Base-by-base conservation (phyloP, 2,329 filamentous ascomycete species). In the Phoma sp. region DNA sequence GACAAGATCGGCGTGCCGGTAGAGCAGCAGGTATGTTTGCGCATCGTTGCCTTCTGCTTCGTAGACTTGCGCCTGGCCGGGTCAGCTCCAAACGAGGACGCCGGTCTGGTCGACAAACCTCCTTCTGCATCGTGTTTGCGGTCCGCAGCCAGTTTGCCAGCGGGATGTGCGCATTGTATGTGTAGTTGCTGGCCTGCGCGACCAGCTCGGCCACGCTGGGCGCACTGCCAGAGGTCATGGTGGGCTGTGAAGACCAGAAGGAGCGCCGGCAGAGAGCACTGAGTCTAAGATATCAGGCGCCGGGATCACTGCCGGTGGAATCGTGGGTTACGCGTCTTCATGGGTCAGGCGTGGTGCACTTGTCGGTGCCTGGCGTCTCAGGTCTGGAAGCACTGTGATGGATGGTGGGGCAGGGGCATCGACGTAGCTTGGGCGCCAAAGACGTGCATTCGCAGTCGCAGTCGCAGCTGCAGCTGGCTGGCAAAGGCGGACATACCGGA, bases 21-120 rank as follows among this genome's bases (percentile, higher is more conserved):
- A 91, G n/a, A 96, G 84, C 55, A 98, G 86, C 49, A 97, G 83
- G 74, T 96, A 99, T 4, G 93, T 90, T 69, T 95, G 89, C 65
- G 92, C 86, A 60, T 91, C 86, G 75, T 97, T 93, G 67, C 89
- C 88, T 75, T 98, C 93, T 37, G 84, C 83, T 67, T 95, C 83
- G 71, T 96, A 96, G 65, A 93, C 91, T 46, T 86, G 82, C 18
- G 91, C 93, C 90, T 97, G 68, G 10, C 49, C 30, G 50, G 36
- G 64, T 59, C 42, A 55, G 51, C 33, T 33, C 14, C 3, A n/a
- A 10, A 11, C 13, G 24, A 9, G 22, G 1, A 29, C 10, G 13
- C 36, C 7, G 38, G 10, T 13, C 14, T 6, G 22, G 22, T 43
- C n/a, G 27, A 73, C 81, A 45, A 65, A 96, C 92, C 84, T 96